Evolutionary conservation across 495 filamentous ascomycete species (phyloP), one percentile per base, ranked within the genome.

Genomic region (Mycothermus thermophilus): DNA sequence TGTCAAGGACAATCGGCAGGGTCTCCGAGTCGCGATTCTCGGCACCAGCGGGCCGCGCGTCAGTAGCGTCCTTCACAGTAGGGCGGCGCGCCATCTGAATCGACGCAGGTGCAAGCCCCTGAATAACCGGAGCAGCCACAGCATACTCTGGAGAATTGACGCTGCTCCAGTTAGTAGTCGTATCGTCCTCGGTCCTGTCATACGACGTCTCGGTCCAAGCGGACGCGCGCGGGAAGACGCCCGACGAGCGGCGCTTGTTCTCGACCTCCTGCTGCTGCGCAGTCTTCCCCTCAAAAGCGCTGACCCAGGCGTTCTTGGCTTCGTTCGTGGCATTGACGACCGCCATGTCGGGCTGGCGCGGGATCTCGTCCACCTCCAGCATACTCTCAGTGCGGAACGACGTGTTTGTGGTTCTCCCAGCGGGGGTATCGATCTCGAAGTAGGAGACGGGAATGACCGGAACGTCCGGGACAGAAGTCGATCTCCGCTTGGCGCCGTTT

Each of bases 381-480:
- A 63, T 46, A n/a, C 57, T 61, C 8, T 54, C 54, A 0, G 52
- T 59, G 28, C 50, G 46, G 23, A 51, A 33, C 3, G 58, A 59
- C 9, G 56, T 45, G 20, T 48, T 51, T 3, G 46, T 46, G 18
- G 52, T 58, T 15, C 49, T 51, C 6, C 11, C 22, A 25, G 11
- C 22, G 11, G 22, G 22, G 11, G 39, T 39, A 3, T 32, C 29
- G 18, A 24, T 29, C 10, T 46, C 38, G 37, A 48, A 17, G 28
- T 52, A 62, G 0, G 45, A 49, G 3, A 34, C 38, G 9, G 63
- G 62, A 12, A 67, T 43, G 3, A 42, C 50, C 9, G 62, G 60
- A 3, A 64, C 33, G 16, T 62, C 48, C n/a, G 66, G 67, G 9
- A 68, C 54, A 0, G 49, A 50, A n/a, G 62, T 50, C 9, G 63